Conservation (phyloP, 768 basidiomycete genomes). For the Dictyophora rubrovolvata region DNA sequence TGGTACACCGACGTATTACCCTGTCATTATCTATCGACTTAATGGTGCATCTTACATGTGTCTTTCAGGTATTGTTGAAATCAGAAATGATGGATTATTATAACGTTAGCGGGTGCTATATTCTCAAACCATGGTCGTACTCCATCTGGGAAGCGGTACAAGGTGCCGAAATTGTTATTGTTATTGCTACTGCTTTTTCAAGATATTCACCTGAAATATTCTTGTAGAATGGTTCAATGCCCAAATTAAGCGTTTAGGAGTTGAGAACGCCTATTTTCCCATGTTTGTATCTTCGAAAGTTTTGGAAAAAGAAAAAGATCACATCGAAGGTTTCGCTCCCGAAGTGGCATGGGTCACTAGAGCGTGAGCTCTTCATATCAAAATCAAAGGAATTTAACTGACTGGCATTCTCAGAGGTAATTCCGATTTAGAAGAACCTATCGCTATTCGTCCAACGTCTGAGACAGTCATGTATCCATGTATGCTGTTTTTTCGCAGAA, state of each 20-base stretch:
- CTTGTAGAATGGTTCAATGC: slow-evolving; percentile 80
- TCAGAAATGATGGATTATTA: slow-evolving; percentile 99
- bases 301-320: slow-evolving; percentile 93
- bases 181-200: background rate
- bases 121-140: slow-evolving; percentile 96
- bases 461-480: slow-evolving; percentile 99
- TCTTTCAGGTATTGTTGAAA: slow-evolving; percentile 81
- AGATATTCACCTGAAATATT: background rate
- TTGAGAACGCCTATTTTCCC: slow-evolving; percentile 97
- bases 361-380: slow-evolving; percentile 49
- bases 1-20: slow-evolving; percentile 84
- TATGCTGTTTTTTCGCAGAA: slow-evolving; percentile 27
- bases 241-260: slow-evolving; percentile 87
- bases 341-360: slow-evolving; percentile 99
- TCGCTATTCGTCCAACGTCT: slow-evolving; percentile 96
- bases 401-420: slow-evolving; percentile 47
- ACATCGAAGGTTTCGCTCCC: slow-evolving; percentile 98
- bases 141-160: slow-evolving; percentile 96
- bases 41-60: slow-evolving; percentile 18
- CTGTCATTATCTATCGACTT: slow-evolving; percentile 1
- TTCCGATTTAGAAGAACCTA: slow-evolving; percentile 92
- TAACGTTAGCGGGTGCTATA: slow-evolving; percentile 97
- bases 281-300: slow-evolving; percentile 95
- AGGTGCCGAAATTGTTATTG: slow-evolving; percentile 33
- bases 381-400: background rate